These are phyloP conservation scores for Ormosia semicastrata DNA, from an alignment of 306 rosid species.

Conservation along the genomic window DNA sequence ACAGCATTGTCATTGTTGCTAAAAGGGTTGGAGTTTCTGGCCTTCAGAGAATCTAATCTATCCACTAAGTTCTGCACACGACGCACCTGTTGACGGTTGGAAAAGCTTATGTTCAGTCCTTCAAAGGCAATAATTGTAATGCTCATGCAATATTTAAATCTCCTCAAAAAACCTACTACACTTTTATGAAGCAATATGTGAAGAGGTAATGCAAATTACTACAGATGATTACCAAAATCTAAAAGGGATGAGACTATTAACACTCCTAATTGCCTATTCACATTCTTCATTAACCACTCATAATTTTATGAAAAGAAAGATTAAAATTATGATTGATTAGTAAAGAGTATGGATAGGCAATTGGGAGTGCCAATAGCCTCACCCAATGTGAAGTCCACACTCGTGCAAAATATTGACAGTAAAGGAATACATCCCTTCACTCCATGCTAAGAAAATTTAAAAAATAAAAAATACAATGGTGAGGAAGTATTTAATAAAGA, in stretches of 20 bases:
- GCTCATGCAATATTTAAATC: not conserved
- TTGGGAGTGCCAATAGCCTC: too few relatives aligned
- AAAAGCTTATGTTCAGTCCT: constrained; percentile 4
- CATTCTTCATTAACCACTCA: too few relatives aligned
- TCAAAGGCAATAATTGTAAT: not conserved
- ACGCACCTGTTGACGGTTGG: constrained; percentile 46
- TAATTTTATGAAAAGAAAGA: too few relatives aligned
- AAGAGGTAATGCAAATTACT: not conserved
- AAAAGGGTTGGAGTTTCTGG: constrained; percentile 47
- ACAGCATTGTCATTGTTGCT: constrained; percentile 33
- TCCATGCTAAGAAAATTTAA: not conserved
- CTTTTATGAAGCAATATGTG: not conserved
- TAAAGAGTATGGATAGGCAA: too few relatives aligned
- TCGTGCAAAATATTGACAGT: not conserved
- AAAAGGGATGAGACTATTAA: too few relatives aligned
- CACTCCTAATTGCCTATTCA: too few relatives aligned
- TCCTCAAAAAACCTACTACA: not conserved
- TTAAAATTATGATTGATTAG: too few relatives aligned
- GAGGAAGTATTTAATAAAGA: not conserved
- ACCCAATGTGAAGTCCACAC: not conserved
- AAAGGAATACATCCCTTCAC: not conserved
- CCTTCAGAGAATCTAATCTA: constrained; percentile 44
- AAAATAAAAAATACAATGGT: not conserved
- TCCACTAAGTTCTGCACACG: constrained; percentile 47
- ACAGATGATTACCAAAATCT: not conserved